Conservation (phyloP, 2,329 filamentous ascomycete genomes). For the Orbilia brochopaga region DNA sequence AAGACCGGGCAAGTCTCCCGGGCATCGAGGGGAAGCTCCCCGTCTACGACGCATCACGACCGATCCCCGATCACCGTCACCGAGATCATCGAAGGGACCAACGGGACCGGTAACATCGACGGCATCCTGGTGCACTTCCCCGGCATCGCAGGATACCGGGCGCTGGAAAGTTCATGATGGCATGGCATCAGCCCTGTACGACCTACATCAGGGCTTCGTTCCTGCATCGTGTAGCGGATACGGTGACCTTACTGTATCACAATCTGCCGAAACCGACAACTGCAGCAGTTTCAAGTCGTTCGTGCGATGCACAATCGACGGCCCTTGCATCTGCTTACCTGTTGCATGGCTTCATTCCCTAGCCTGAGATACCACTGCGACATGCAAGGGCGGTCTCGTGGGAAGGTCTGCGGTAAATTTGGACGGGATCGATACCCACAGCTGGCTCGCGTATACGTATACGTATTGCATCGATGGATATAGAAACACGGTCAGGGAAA, state of each 20-base stretch:
- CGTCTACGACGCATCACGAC: conserved; percentile 1
- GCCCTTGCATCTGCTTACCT: conserved; percentile 37
- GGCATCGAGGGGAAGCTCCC: not conserved
- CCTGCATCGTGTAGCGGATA: conserved; percentile 36
- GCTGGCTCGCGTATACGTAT: too few relatives aligned
- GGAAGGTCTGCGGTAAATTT: not conserved
- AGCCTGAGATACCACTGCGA: conserved; percentile 19
- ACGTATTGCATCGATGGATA: conserved; percentile 32
- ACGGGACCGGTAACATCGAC: conserved; percentile 1
- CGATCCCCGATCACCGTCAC: conserved; percentile 4
- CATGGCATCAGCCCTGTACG: conserved; percentile 11
- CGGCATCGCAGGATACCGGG: conserved; percentile 13
- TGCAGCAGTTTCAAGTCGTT: conserved; percentile 33
- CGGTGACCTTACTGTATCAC: conserved; percentile 25
- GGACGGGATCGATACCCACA: conserved; percentile 12
- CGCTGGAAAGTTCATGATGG: not conserved
- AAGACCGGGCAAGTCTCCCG: not conserved
- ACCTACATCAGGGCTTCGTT: conserved; percentile 27
- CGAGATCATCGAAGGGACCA: conserved; percentile 2
- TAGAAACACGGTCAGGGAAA: conserved; percentile 20
- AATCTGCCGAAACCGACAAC: conserved; percentile 1
- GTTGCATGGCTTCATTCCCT: conserved; percentile 6
- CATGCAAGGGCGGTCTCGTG: conserved; percentile 6
- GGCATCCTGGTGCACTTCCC: conserved; percentile 15
- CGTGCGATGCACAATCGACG: conserved; percentile 21